These are phyloP conservation scores for Leishmania aethiopica DNA, from an alignment of 208 protist species.

Conservation along the genomic window DNA sequence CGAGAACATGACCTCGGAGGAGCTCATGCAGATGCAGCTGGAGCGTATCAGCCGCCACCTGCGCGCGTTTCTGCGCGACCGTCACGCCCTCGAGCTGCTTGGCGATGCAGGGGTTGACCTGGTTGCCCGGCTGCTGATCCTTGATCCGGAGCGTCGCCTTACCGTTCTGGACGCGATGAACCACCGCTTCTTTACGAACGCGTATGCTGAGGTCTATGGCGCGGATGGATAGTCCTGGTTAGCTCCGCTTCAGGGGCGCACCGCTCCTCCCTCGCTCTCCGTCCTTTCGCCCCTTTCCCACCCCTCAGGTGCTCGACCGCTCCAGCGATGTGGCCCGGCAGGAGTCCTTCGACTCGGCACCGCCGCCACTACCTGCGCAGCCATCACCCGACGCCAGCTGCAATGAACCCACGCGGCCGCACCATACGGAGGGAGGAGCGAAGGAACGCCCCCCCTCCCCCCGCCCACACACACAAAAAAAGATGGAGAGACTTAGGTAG, in stretches of 20 bases:
- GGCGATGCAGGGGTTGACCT: constrained; percentile 72
- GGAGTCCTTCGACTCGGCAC: not conserved
- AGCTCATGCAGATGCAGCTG: constrained; percentile 25
- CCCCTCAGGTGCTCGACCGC: not conserved
- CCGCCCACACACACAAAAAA: not conserved
- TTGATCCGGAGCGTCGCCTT: constrained; percentile 63
- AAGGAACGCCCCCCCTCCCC: not conserved
- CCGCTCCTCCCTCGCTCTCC: not conserved
- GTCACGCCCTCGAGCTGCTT: constrained; percentile 44
- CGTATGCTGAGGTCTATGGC: constrained; percentile 29
- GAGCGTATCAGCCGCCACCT: constrained; percentile 33
- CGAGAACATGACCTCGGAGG: constrained; percentile 6
- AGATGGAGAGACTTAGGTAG: not conserved
- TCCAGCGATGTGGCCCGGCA: not conserved
- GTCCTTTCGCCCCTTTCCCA: constrained; percentile 1
- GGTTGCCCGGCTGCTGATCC: constrained; percentile 50
- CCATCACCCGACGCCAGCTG: not conserved
- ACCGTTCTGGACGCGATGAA: constrained; percentile 62
- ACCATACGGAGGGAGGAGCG: not conserved
- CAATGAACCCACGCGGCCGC: not conserved
- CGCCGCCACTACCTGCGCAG: not conserved
- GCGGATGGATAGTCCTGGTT: not conserved
- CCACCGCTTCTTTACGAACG: constrained; percentile 63
- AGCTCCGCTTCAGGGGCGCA: not conserved
- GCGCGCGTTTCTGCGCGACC: constrained; percentile 39